phyloP scores from a whole-genome alignment of 2,329 filamentous ascomycete genomes.

The Hortaea werneckii region DNA sequence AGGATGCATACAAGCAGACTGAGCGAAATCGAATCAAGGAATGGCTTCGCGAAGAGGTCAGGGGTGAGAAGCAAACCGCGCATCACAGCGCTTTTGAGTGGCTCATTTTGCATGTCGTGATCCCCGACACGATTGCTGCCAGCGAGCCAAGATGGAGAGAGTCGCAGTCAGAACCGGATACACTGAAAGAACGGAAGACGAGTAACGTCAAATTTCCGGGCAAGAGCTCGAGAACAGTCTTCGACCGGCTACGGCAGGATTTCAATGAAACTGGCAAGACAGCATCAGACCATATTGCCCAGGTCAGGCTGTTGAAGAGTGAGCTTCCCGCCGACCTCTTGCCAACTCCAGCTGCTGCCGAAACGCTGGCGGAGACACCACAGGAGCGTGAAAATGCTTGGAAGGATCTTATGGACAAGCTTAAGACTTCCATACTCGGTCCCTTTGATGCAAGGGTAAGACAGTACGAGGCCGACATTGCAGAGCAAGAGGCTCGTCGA shows the following conservation, averaged over 20 bases:
- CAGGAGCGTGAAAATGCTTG: slow-evolving; percentile 75
- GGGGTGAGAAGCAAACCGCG: slow-evolving; percentile 56
- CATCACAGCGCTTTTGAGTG: slow-evolving; percentile 96
- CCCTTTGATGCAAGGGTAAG: slow-evolving; percentile 85
- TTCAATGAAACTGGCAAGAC: slow-evolving; percentile 74
- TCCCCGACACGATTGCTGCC: slow-evolving; percentile 73
- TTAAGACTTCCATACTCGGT: slow-evolving; percentile 75
- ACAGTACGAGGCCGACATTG: slow-evolving; percentile 95
- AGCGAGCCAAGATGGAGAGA: slow-evolving; percentile 60
- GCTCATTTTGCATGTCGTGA: slow-evolving; percentile 84
- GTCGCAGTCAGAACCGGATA: slow-evolving; percentile 39
- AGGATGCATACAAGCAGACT: slow-evolving; percentile 78
- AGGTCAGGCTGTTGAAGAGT: slow-evolving; percentile 61
- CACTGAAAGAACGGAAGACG: slow-evolving; percentile 53
- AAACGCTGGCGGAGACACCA: slow-evolving; percentile 56
- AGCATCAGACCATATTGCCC: slow-evolving; percentile 66
- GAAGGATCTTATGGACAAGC: slow-evolving; percentile 71
- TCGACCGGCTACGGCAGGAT: slow-evolving; percentile 83
- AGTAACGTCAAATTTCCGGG: slow-evolving; percentile 65
- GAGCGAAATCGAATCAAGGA: slow-evolving; percentile 72
- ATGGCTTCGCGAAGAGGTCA: slow-evolving; percentile 75
- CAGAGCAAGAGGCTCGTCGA: slow-evolving; percentile 82
- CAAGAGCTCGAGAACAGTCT: slow-evolving; percentile 64
- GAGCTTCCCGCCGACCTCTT: slow-evolving; percentile 36
- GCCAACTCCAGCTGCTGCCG: slow-evolving; percentile 32